phyloP scores from a whole-genome alignment of 2,329 filamentous ascomycete species.

The Lachnum nothofagi region DNA sequence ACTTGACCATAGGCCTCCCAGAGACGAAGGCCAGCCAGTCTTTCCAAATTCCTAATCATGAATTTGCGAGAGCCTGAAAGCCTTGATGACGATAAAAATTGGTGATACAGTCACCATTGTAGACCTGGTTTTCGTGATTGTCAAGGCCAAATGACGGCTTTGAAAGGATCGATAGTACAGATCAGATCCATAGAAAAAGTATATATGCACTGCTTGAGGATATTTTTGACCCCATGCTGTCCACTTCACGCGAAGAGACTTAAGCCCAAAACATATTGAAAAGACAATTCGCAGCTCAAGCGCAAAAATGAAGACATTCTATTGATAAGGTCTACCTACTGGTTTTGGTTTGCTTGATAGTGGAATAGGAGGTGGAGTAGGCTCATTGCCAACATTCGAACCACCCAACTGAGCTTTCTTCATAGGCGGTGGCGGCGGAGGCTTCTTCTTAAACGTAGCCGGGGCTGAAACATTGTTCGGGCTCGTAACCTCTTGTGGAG shows the following conservation, averaged over 20 bases:
- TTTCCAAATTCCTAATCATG: too few species aligned
- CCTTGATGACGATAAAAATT: too few species aligned
- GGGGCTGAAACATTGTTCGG: not conserved
- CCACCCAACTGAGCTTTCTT: constrained; percentile 24
- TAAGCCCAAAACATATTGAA: not conserved
- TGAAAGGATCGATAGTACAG: too few species aligned
- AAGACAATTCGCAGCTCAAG: not conserved
- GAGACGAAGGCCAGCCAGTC: too few species aligned
- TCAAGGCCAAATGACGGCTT: too few species aligned
- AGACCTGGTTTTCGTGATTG: too few species aligned
- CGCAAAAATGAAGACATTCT: constrained; percentile 1
- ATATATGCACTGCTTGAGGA: too few species aligned
- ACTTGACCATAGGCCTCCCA: too few species aligned
- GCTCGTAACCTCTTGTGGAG: constrained; percentile 13
- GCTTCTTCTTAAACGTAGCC: constrained; percentile 29
- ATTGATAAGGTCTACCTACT: constrained; percentile 29
- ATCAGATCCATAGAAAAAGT: too few species aligned
- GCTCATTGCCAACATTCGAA: constrained; percentile 7
- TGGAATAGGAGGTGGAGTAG: constrained; percentile 27
- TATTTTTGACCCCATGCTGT: not conserved
- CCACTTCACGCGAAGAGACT: not conserved
- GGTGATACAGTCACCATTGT: too few species aligned
- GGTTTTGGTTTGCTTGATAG: constrained; percentile 32
- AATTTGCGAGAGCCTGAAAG: too few species aligned
- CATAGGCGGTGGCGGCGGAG: constrained; percentile 33